Percentiles rank a stretch among this genome's conserved stretches.
Evolutionary conservation across 2,329 filamentous ascomycete species (phyloP).

Genomic region (Trichoderma hamatum): DNA sequence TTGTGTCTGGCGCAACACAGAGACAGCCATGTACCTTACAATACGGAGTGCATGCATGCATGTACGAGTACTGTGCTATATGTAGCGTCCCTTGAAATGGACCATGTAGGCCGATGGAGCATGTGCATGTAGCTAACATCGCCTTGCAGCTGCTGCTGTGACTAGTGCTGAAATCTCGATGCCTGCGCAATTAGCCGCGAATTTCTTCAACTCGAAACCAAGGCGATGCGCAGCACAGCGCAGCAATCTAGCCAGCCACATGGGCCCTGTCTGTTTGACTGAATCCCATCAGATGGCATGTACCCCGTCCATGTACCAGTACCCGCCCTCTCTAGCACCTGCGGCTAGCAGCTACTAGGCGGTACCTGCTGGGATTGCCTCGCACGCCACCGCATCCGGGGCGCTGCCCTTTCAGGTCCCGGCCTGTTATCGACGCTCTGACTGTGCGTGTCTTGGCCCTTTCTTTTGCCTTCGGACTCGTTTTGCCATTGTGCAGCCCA

Average conservation of each 20-base stretch:
- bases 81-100: no score
- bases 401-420: slow-evolving; percentile 18
- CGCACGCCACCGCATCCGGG: slow-evolving; percentile 21
- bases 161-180: not conserved
- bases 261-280: no score
- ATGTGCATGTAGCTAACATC: not conserved
- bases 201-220: not conserved
- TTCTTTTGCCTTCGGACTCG: slow-evolving; percentile 7
- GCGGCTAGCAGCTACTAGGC: not conserved
- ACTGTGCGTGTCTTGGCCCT: not conserved
- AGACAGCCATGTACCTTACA: no score
- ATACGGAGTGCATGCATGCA: not conserved
- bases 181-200: not conserved
- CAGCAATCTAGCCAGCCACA: not conserved
- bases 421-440: not conserved
- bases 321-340: not conserved
- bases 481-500: not conserved
- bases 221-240: not conserved
- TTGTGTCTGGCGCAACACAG: not conserved
- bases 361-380: slow-evolving; percentile 5
- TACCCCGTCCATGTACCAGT: not conserved
- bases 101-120: not conserved
- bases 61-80: no score
- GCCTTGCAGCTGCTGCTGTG: not conserved
- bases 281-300: no score